phyloP scores from a whole-genome alignment of 78 protist species.

The Monosiga brevicollis region DNA sequence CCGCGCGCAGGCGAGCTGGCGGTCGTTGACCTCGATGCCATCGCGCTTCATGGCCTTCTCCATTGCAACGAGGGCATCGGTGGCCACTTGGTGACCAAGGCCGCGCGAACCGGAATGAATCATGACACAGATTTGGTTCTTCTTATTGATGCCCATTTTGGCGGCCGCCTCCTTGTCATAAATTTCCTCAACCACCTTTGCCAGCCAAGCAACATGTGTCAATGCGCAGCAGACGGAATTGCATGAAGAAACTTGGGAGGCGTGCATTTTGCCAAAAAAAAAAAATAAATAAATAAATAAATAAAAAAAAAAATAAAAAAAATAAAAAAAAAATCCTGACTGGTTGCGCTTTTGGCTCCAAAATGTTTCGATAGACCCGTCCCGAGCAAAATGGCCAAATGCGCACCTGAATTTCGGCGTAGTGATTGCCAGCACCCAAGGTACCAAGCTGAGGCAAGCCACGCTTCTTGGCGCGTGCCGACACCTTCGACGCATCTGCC shows the following conservation, averaged over 20 bases:
- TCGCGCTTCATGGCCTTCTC: slow-evolving; percentile 75
- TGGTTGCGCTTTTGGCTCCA: no score
- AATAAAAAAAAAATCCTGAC: no score
- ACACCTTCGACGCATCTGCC: slow-evolving; percentile 70
- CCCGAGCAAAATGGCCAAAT: no score
- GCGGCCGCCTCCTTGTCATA: slow-evolving; percentile 70
- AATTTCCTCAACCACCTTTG: slow-evolving; percentile 80
- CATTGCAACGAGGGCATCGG: slow-evolving; percentile 83
- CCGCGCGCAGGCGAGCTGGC: slow-evolving; percentile 60
- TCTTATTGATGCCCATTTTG: slow-evolving; percentile 77
- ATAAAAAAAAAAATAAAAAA: no score
- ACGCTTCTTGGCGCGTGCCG: slow-evolving; percentile 80
- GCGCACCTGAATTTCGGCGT: slow-evolving; percentile 28
- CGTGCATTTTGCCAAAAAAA: background rate
- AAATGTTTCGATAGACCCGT: no score
- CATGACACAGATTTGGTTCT: slow-evolving; percentile 68
- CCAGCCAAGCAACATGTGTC: background rate
- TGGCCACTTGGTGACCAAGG: slow-evolving; percentile 93
- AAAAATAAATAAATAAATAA: no score
- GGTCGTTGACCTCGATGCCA: slow-evolving; percentile 65
- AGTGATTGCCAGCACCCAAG: slow-evolving; percentile 94
- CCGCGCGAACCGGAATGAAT: slow-evolving; percentile 89
- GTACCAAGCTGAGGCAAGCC: slow-evolving; percentile 87
- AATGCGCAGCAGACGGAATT: background rate
- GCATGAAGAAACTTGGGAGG: background rate